Percentiles rank a stretch among this genome's conserved stretches.
phyloP scores from a whole-genome alignment of 768 basidiomycete species.

The Leccinum olivaceopallidum region DNA sequence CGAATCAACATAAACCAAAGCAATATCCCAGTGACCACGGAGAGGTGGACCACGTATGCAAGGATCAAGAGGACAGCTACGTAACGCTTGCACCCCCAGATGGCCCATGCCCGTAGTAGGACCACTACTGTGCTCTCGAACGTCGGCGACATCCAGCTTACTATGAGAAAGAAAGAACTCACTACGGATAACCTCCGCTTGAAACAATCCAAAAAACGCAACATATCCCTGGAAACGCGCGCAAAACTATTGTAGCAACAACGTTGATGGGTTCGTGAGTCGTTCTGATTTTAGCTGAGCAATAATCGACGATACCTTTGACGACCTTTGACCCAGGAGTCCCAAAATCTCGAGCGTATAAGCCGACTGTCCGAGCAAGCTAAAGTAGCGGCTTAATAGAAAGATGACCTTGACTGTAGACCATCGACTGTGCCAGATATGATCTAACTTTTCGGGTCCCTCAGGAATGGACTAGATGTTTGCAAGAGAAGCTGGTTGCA shows the following conservation, averaged over 20 bases:
- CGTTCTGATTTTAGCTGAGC: background rate
- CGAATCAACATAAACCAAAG: fast-evolving
- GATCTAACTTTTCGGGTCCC: background rate
- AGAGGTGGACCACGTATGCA: slow-evolving; percentile 4
- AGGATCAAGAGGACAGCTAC: background rate
- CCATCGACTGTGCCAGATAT: slow-evolving; percentile 10
- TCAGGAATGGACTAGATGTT: background rate
- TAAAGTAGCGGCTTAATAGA: slow-evolving; percentile 18
- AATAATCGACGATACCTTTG: background rate
- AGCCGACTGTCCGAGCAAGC: slow-evolving; percentile 7
- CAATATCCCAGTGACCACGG: background rate
- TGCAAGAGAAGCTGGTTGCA: background rate
- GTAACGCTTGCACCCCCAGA: background rate
- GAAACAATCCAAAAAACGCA: background rate
- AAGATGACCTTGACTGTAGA: slow-evolving; percentile 11
- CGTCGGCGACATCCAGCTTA: background rate
- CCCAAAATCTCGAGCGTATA: slow-evolving; percentile 16
- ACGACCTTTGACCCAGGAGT: slow-evolving; percentile 12
- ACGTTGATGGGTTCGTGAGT: background rate
- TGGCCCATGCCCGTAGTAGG: background rate
- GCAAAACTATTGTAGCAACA: background rate
- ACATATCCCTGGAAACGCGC: background rate
- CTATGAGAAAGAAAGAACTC: background rate
- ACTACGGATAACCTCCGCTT: slow-evolving; percentile 4
- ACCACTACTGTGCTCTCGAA: background rate